Evolutionary conservation across 164 flowering plant species (phyloP).

Genomic region (Piper longum): DNA sequence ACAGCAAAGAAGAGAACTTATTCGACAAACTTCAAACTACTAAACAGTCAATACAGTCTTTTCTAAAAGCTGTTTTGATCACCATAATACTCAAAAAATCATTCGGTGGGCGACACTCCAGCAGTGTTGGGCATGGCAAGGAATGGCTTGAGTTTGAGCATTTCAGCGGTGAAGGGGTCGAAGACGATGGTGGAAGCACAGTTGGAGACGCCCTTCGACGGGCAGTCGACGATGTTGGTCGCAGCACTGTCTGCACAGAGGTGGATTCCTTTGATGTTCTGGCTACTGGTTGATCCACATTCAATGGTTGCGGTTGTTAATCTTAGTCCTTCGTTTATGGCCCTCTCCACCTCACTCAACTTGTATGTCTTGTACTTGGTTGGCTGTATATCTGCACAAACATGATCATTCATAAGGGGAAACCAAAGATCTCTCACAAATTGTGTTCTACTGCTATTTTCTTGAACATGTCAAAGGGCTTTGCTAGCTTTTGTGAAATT

Average conservation of each 20-base stretch:
- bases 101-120: neutral
- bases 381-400: slow-evolving; percentile 1
- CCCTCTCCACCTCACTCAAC: slow-evolving; percentile 1
- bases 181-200: neutral
- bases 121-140: neutral
- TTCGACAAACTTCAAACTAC: too few species aligned
- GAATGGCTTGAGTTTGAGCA: neutral
- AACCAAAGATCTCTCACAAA: neutral
- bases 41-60: too few species aligned
- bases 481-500: too few species aligned
- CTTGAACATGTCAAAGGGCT: neutral
- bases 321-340: neutral
- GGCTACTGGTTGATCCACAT: neutral
- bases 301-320: neutral
- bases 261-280: neutral
- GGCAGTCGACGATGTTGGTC: neutral
- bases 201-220: neutral
- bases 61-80: neutral
- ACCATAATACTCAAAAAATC: neutral
- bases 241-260: neutral
- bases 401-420: neutral
- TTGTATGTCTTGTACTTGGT: neutral
- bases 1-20: too few species aligned
- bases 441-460: neutral
- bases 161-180: neutral